These are phyloP conservation scores for Exophiala aquamarina DNA, from an alignment of 2,329 filamentous ascomycete genomes.

Conservation along the genomic window DNA sequence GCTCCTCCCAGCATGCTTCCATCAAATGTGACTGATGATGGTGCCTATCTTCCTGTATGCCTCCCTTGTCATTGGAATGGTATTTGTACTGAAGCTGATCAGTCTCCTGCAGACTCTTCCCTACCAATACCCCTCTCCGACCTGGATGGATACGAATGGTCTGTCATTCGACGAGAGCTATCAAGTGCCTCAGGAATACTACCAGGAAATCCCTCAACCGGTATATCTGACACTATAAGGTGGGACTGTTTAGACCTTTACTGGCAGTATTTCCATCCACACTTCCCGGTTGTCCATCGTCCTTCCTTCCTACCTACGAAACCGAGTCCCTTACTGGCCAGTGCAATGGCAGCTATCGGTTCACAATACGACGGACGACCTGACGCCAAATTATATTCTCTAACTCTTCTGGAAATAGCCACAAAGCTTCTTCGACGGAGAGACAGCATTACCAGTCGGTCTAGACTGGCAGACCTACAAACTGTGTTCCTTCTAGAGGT, in stretches of 20 bases:
- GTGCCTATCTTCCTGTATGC: conserved; percentile 28
- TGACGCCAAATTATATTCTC: conserved; percentile 36
- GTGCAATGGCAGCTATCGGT: conserved; percentile 38
- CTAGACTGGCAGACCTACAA: conserved; percentile 36
- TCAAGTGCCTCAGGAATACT: conserved; percentile 35
- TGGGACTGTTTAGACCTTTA: conserved; percentile 38
- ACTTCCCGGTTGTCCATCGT: conserved; percentile 37
- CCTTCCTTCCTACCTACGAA: conserved; percentile 34
- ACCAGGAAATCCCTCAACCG: conserved; percentile 35
- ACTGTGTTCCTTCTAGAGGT: conserved; percentile 37
- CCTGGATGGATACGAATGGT: conserved; percentile 40
- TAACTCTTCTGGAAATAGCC: conserved; percentile 35
- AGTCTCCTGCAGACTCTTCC: conserved; percentile 34
- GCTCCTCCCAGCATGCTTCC: conserved; percentile 27
- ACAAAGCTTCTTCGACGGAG: conserved; percentile 33
- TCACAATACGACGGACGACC: conserved; percentile 36
- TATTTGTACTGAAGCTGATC: conserved; percentile 31
- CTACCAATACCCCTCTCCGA: conserved; percentile 40
- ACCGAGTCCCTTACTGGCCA: conserved; percentile 34
- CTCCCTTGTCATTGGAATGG: conserved; percentile 21
- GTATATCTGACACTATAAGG: conserved; percentile 38
- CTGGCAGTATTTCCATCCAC: conserved; percentile 37
- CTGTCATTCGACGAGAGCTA: conserved; percentile 39
- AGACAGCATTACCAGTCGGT: conserved; percentile 34
- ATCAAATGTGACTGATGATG: conserved; percentile 27